Evolutionary conservation across 1,284 basidiomycete genomes (phyloP), one percentile per base, ranked within the genome.

Genomic region (Caloboletus firmus): DNA sequence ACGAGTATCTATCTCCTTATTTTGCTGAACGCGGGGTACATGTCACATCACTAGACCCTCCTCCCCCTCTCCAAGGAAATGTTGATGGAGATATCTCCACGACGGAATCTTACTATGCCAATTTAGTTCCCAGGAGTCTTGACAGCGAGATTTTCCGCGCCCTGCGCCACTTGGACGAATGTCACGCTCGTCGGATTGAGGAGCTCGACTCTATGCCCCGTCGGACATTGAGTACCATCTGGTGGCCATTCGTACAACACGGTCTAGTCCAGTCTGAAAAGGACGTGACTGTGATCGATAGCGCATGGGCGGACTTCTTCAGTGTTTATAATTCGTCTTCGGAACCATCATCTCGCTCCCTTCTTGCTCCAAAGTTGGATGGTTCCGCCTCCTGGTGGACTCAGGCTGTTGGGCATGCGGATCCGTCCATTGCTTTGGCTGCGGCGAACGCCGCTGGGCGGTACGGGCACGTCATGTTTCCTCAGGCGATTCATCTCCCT

Each of bases 201-300:
- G 82, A 91, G 42, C 79, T 98, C 4, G 78, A 83, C 42, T 83
- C 85, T 1, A 92, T 97, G 85, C 85, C 93, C 2, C 73, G 77
- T 13, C 81, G 95, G 30, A 88, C 94, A 0, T 74, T 91, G 45
- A 80, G 93, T 49, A 80, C 79, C 1, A 79, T 97, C 51, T 98
- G 96, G 96, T 99, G 95, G 94, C 96, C 96, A 0, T 98, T 98
- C 68, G 93, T 95, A 1, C 96, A 99, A 68, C 96, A 99, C 64
- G 85, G 84, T 0, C 76, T 86, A 36, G 76, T 93, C 39, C 80
- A 83, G 56, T 76, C 76, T 43, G 81, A 85, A 54, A 72, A 82
- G 47, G 87, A 95, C 62, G 87, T 97, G 24, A 92, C 86, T 52
- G 87, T 95, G 54, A 93, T 98, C 62, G 95, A 98, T 71, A 95